phyloP scores from a whole-genome alignment of 768 basidiomycete species.

The Leucocoprinus leucothites region DNA sequence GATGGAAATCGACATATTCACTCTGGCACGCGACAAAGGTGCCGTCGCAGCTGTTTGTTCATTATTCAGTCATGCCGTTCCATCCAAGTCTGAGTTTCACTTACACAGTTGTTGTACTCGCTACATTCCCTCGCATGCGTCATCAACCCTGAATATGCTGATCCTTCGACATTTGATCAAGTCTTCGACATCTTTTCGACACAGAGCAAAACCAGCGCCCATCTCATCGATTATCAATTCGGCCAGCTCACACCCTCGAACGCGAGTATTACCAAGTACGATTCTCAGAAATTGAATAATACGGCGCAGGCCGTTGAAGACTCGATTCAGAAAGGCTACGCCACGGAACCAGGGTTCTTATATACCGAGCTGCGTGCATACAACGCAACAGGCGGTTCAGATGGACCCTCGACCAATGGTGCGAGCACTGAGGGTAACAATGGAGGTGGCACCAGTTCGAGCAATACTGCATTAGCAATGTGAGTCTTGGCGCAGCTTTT shows the following conservation, averaged over 20 bases:
- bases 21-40: constrained; percentile 72
- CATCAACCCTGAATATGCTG: constrained; percentile 70
- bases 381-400: constrained; percentile 47
- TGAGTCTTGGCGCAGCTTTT: constrained; percentile 27
- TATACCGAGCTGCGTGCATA: constrained; percentile 66
- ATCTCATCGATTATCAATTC: constrained; percentile 57
- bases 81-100: not conserved
- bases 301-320: constrained; percentile 38
- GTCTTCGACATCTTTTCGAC: constrained; percentile 75
- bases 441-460: constrained; percentile 16
- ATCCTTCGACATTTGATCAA: constrained; percentile 55
- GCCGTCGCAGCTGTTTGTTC: constrained; percentile 72
- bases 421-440: constrained; percentile 20
- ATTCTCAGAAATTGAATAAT: constrained; percentile 62
- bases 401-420: constrained; percentile 21
- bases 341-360: constrained; percentile 56
- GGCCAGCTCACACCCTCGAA: constrained; percentile 53
- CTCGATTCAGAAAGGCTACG: constrained; percentile 39
- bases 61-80: not conserved
- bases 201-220: constrained; percentile 54
- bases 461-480: constrained; percentile 76
- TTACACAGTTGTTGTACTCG: constrained; percentile 76
- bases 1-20: constrained; percentile 71
- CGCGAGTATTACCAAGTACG: constrained; percentile 51
- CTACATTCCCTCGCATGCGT: constrained; percentile 66